Base-by-base conservation (phyloP, 2,329 filamentous ascomycete genomes). In the Aspergillus novofumigatus region DNA sequence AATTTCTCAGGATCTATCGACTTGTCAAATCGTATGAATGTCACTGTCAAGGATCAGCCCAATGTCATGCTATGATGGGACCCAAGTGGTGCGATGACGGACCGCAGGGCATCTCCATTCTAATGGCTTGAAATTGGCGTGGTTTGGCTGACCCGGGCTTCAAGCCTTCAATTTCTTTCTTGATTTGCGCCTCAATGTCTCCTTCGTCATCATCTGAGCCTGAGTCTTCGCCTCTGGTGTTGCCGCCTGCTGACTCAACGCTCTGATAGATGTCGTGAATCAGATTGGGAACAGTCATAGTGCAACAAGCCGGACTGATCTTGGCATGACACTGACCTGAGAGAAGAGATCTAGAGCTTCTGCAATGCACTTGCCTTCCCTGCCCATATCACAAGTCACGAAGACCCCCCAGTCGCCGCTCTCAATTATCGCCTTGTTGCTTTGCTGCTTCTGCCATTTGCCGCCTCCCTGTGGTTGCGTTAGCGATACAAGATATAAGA, bases 171-270 rank as follows among this genome's bases (percentile, higher is more conserved):
- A 87, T 71, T 67, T 87, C 85, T 62, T 80, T 81, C 63, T 76
- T 72, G 60, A 87, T 86, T 61, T 84, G 81, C 29, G 79, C 80
- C 71, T 86, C 84, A 61, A 87, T 86, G 65, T 84, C 83, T 55
- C 73, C 75, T 47, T 47, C 44, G 57, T 76, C 76, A n/a, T 72
- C 73, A 49, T 61, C 63, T 4, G 67, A 70, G 28, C 63, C 65
- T 47, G 66, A 65, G 59, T 72, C 67, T 60, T 65, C 58, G 58
- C 69, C 56, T 26, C 67, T 60, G 41, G 66, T 58, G 14, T 62
- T 61, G 25, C 60, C 55, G 25, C 58, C 55, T 51, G 57, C 45
- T 45, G 42, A 28, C 53, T 65, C 65, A 20, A 66, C 56, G 29
- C 56, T 58, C 66, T 68, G 53, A 23, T 44, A 11, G 38, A 57